phyloP scores from a whole-genome alignment of 139 green algal genomes.

The Nannochloris sp. region DNA sequence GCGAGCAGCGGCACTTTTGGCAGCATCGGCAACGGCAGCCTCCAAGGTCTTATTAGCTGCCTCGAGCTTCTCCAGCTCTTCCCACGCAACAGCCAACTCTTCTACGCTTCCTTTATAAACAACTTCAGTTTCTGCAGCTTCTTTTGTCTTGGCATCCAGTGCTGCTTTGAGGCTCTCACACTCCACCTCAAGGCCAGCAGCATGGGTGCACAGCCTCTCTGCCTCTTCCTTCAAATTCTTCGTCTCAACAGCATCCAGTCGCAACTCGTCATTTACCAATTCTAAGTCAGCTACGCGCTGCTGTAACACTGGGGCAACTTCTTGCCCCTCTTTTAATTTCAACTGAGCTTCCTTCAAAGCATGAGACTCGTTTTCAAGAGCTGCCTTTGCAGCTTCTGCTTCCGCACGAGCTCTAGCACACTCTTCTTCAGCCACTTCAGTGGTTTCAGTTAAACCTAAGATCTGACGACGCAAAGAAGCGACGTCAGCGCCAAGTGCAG shows the following conservation, averaged over 20 bases:
- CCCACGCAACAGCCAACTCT: background rate
- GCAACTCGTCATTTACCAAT: background rate
- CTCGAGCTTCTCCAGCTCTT: background rate
- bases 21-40: background rate
- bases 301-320: background rate
- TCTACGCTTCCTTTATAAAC: background rate
- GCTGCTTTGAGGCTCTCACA: background rate
- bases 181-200: background rate
- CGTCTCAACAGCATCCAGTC: background rate
- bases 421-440: constrained; percentile 9
- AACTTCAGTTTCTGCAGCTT: background rate
- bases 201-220: background rate
- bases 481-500: background rate
- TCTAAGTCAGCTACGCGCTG: background rate
- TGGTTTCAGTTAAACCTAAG: background rate
- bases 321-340: background rate
- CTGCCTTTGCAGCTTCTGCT: constrained; percentile 7
- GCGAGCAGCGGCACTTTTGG: background rate
- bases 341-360: background rate
- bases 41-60: background rate
- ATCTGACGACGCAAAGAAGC: background rate
- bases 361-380: background rate
- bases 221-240: background rate
- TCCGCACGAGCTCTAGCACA: constrained; percentile 6
- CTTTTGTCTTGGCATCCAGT: background rate